Conservation (phyloP, 2,329 filamentous ascomycete species). For the Drechslerella dactyloides region DNA sequence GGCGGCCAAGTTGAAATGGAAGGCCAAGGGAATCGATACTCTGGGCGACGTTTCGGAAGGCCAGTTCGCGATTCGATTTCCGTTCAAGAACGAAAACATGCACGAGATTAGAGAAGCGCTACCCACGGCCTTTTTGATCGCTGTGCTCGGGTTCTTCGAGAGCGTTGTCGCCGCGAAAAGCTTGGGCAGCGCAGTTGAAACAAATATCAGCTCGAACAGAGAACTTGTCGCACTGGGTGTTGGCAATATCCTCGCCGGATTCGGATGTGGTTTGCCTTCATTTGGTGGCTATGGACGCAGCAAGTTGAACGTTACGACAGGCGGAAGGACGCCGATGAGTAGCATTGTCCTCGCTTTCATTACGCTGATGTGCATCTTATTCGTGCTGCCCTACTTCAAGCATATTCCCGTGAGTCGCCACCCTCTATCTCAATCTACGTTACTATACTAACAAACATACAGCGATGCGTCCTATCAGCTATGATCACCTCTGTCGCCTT, state of each 20-base stretch:
- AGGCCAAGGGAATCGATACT: slow-evolving; percentile 78
- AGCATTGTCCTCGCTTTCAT: slow-evolving; percentile 84
- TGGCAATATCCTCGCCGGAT: slow-evolving; percentile 87
- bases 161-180: slow-evolving; percentile 95
- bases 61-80: slow-evolving; percentile 82
- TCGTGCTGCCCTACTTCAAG: slow-evolving; percentile 88
- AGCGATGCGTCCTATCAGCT: slow-evolving; percentile 72
- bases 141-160: slow-evolving; percentile 96
- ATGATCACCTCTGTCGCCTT: slow-evolving; percentile 97
- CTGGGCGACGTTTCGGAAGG: slow-evolving; percentile 78
- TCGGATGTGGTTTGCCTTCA: slow-evolving; percentile 89
- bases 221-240: slow-evolving; percentile 90
- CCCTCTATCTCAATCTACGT: background rate
- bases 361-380: slow-evolving; percentile 78
- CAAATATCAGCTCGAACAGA: slow-evolving; percentile 68
- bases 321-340: slow-evolving; percentile 90
- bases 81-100: slow-evolving; percentile 77
- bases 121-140: slow-evolving; percentile 90
- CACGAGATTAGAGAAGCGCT: slow-evolving; percentile 83
- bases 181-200: slow-evolving; percentile 80
- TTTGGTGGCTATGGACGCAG: slow-evolving; percentile 96
- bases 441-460: background rate
- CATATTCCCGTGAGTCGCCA: slow-evolving; percentile 79
- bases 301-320: slow-evolving; percentile 92
- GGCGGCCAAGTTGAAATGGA: slow-evolving; percentile 78